A percentile compares a stretch with the other conserved stretches of the same genome.
These are phyloP conservation scores for Camellia japonica DNA, from an alignment of 148 eudicot species.

Conservation along the genomic window DNA sequence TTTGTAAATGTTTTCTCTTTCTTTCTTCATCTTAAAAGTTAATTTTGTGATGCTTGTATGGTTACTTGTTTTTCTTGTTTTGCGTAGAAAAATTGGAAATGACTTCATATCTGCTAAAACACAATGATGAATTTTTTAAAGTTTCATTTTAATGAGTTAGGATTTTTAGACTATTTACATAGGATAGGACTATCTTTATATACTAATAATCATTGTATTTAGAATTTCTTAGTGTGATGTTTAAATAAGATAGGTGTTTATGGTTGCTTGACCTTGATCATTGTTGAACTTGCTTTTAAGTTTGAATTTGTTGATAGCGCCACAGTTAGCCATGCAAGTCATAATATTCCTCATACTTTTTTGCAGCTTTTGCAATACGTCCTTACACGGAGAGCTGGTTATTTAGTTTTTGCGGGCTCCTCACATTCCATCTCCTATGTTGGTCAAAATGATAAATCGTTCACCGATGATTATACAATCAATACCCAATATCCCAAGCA, in stretches of 20 bases:
- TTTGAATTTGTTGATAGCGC: not conserved
- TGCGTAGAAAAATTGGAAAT: too few relatives aligned
- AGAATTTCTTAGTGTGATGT: too few relatives aligned
- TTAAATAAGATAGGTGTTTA: not conserved
- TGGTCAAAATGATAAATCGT: not conserved
- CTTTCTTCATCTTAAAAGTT: not conserved
- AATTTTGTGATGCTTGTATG: not conserved
- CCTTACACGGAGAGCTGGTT: slow-evolving; percentile 11
- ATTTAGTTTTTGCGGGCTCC: slow-evolving; percentile 15
- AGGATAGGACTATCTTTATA: too few relatives aligned
- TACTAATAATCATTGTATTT: too few relatives aligned
- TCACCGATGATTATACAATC: not conserved
- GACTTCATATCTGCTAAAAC: too few relatives aligned
- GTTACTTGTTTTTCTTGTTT: not conserved
- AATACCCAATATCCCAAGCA: not conserved
- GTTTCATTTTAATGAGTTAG: too few relatives aligned
- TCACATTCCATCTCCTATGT: slow-evolving; percentile 18
- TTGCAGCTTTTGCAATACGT: slow-evolving; percentile 26
- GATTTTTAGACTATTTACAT: too few relatives aligned
- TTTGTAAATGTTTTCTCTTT: not conserved
- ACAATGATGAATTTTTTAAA: too few relatives aligned
- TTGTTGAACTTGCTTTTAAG: not conserved
- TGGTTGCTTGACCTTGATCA: not conserved
- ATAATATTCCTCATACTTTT: not conserved
- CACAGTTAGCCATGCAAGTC: not conserved